phyloP scores from a whole-genome alignment of 768 basidiomycete genomes.

The Paxillus ammoniavirescens region DNA sequence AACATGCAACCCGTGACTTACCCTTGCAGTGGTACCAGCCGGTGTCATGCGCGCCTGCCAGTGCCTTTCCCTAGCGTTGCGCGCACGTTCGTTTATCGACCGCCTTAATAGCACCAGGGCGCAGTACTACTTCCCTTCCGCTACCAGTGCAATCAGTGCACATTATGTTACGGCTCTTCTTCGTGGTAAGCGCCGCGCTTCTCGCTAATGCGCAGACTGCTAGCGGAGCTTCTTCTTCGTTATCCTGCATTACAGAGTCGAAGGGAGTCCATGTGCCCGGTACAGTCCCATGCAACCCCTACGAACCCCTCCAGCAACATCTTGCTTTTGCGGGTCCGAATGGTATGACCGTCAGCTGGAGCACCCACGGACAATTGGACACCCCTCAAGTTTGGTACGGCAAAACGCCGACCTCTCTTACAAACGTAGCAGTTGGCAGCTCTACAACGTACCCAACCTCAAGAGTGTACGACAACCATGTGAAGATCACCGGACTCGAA shows the following conservation, averaged over 20 bases:
- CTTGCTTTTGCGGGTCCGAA: slow-evolving; percentile 23
- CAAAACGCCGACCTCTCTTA: slow-evolving; percentile 15
- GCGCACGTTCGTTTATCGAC: neutral
- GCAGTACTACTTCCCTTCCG: neutral
- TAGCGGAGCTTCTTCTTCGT: slow-evolving; percentile 15
- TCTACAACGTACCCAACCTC: slow-evolving; percentile 25
- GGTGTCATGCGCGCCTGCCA: no score
- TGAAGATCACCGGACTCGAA: slow-evolving; percentile 24
- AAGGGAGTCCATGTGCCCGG: slow-evolving; percentile 29
- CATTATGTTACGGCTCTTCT: slow-evolving; percentile 9
- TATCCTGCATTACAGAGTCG: slow-evolving; percentile 26
- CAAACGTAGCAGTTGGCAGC: slow-evolving; percentile 16
- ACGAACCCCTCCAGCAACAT: slow-evolving; percentile 26
- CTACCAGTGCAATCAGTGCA: neutral
- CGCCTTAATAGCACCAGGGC: neutral
- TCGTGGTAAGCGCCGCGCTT: slow-evolving; percentile 1
- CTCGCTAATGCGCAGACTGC: slow-evolving; percentile 16
- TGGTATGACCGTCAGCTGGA: slow-evolving; percentile 30
- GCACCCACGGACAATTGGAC: slow-evolving; percentile 17
- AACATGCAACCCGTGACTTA: no score
- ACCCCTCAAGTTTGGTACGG: slow-evolving; percentile 26
- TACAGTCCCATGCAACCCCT: slow-evolving; percentile 25
- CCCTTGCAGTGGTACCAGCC: no score
- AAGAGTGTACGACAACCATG: slow-evolving; percentile 28
- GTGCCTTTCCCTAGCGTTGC: neutral